These are phyloP conservation scores for Kwoniella bestiolae DNA, from an alignment of 768 basidiomycete species.

Conservation along the genomic window DNA sequence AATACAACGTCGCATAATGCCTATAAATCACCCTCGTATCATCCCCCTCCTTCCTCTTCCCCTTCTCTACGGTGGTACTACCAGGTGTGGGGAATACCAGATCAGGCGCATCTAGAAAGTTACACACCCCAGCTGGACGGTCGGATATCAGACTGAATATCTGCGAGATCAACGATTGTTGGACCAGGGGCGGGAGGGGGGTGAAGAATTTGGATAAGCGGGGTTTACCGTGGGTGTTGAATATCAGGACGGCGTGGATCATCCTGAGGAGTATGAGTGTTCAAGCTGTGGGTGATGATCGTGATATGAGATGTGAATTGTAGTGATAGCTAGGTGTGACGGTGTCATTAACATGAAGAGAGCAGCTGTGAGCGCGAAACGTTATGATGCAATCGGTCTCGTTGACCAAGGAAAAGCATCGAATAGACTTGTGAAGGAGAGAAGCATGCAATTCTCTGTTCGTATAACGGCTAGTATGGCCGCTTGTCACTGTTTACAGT, in stretches of 20 bases:
- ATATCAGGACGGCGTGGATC: conserved; percentile 63
- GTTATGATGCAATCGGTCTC: too few species aligned
- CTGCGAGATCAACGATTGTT: conserved; percentile 69
- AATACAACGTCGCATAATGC: conserved; percentile 93
- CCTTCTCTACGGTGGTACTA: background rate
- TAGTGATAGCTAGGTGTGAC: too few species aligned
- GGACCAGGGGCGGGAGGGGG: conserved; percentile 44
- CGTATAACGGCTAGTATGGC: too few species aligned
- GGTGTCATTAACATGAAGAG: too few species aligned
- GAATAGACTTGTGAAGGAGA: too few species aligned
- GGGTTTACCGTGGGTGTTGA: conserved; percentile 82
- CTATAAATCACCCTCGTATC: conserved; percentile 84
- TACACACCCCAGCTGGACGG: conserved; percentile 82
- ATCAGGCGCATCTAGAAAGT: conserved; percentile 80
- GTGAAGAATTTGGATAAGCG: conserved; percentile 59
- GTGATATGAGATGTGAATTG: too few species aligned
- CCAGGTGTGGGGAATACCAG: conserved; percentile 45
- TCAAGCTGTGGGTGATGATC: too few species aligned
- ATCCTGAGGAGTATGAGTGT: too few species aligned
- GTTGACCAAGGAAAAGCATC: too few species aligned
- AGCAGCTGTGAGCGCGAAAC: too few species aligned
- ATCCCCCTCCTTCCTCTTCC: conserved; percentile 46
- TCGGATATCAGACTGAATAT: conserved; percentile 86
- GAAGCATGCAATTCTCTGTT: too few species aligned
- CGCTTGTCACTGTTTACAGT: too few species aligned